A percentile compares a stretch with the other conserved stretches of the same genome.
These are phyloP conservation scores for Mediolabrus comicus DNA, from an alignment of 108 stramenopile species.

Conservation along the genomic window DNA sequence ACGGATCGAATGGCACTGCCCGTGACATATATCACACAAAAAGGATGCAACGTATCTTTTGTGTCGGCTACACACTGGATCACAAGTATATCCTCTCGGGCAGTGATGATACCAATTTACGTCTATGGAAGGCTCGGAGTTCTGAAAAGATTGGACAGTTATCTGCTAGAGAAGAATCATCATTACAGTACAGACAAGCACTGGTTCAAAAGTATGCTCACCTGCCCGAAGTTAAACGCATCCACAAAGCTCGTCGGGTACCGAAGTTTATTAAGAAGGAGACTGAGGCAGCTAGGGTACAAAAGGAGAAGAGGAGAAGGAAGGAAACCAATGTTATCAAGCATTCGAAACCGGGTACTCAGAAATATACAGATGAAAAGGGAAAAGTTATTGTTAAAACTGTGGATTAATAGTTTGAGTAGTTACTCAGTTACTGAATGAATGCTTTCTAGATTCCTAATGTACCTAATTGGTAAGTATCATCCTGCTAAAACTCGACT, in stretches of 20 bases:
- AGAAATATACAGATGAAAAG: constrained; percentile 66
- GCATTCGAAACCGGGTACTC: constrained; percentile 74
- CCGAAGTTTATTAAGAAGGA: constrained; percentile 95
- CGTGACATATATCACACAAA: constrained; percentile 97
- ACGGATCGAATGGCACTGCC: constrained; percentile 47
- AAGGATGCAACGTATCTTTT: constrained; percentile 98
- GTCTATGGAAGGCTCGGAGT: constrained; percentile 96
- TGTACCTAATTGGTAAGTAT: no score
- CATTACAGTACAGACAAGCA: constrained; percentile 85
- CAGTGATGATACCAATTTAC: constrained; percentile 96
- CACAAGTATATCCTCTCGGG: constrained; percentile 92
- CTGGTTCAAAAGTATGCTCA: constrained; percentile 86
- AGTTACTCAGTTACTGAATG: no score
- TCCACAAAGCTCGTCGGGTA: constrained; percentile 80
- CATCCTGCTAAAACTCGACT: no score
- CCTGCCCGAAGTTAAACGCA: constrained; percentile 93
- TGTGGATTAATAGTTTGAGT: constrained; percentile 73
- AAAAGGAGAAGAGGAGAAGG: constrained; percentile 87
- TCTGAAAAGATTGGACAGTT: constrained; percentile 90
- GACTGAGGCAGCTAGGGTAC: constrained; percentile 73
- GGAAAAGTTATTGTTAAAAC: constrained; percentile 73
- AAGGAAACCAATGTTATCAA: constrained; percentile 89
- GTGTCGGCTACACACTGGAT: constrained; percentile 93
- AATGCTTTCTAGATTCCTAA: no score
- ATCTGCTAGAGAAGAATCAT: constrained; percentile 81